Conservation (phyloP, 2,329 filamentous ascomycete species). For the Pseudocercospora musae region DNA sequence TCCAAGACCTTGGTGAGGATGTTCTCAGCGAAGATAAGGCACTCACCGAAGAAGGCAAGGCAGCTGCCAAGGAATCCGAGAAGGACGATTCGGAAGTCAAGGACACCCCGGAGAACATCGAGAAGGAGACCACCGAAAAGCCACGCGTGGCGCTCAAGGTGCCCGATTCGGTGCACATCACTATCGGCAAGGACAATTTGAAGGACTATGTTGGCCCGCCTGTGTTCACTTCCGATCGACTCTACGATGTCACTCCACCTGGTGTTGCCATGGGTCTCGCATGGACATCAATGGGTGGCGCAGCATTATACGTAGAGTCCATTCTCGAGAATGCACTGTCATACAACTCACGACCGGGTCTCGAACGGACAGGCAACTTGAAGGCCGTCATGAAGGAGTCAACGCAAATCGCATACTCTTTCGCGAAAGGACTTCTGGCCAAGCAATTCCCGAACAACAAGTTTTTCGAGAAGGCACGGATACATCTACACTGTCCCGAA, state of each 20-base stretch:
- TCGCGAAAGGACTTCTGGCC: slow-evolving; percentile 84
- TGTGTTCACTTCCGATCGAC: slow-evolving; percentile 88
- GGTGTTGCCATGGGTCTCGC: slow-evolving; percentile 97
- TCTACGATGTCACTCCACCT: slow-evolving; percentile 89
- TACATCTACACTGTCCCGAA: slow-evolving; percentile 95
- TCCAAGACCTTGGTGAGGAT: slow-evolving; percentile 87
- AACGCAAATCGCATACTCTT: slow-evolving; percentile 90
- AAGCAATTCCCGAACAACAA: slow-evolving; percentile 82
- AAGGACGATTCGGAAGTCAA: slow-evolving; percentile 64
- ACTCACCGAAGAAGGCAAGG: slow-evolving; percentile 80
- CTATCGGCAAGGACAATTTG: slow-evolving; percentile 82
- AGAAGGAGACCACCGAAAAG: slow-evolving; percentile 58
- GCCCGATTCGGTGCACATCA: slow-evolving; percentile 80
- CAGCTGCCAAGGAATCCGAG: slow-evolving; percentile 65
- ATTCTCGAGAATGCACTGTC: slow-evolving; percentile 83
- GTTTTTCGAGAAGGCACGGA: slow-evolving; percentile 93
- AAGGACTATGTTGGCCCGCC: slow-evolving; percentile 97
- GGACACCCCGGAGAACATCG: slow-evolving; percentile 57
- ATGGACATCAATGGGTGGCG: slow-evolving; percentile 96
- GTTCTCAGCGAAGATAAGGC: slow-evolving; percentile 76
- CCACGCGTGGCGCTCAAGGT: slow-evolving; percentile 77
- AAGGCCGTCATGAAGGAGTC: slow-evolving; percentile 99
- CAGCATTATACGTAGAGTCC: slow-evolving; percentile 94
- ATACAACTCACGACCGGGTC: slow-evolving; percentile 67
- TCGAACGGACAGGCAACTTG: slow-evolving; percentile 92